Percentiles rank a stretch among this genome's conserved stretches.
phyloP scores from a whole-genome alignment of 2,329 filamentous ascomycete genomes.

The Blastomyces gilchristii region DNA sequence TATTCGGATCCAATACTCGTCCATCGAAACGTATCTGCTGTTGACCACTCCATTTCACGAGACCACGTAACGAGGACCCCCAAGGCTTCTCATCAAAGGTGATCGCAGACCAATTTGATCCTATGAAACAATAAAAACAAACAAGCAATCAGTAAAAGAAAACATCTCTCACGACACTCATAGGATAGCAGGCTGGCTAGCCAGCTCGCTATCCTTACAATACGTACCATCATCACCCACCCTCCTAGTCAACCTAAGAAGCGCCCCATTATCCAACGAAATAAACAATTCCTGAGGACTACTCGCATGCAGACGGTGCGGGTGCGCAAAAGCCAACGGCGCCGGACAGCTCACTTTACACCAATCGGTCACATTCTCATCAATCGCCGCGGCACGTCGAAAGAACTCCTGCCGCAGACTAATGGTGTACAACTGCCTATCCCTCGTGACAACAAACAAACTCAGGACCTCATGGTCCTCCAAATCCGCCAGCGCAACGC shows the following conservation, averaged over 20 bases:
- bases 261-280: conserved; percentile 44
- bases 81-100: conserved; percentile 41
- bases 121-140: conserved; percentile 15
- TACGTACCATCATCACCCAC: conserved; percentile 41
- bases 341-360: conserved; percentile 64
- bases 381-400: conserved; percentile 55
- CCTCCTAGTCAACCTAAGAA: conserved; percentile 58
- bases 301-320: conserved; percentile 70
- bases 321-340: conserved; percentile 65
- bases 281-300: conserved; percentile 65
- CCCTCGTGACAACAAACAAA: conserved; percentile 67
- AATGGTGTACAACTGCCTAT: conserved; percentile 73
- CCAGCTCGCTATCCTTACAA: background rate
- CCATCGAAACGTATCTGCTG: conserved; percentile 35
- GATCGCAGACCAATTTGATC: conserved; percentile 36
- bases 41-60: conserved; percentile 37
- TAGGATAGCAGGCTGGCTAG: background rate
- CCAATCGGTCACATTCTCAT: conserved; percentile 63
- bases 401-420: conserved; percentile 77
- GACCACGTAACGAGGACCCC: conserved; percentile 39
- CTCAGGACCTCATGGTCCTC: conserved; percentile 66
- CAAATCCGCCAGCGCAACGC: conserved; percentile 72
- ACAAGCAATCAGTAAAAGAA: conserved; percentile 14
- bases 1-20: conserved; percentile 34
- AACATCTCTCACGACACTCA: background rate